Conservation (phyloP, 768 basidiomycete genomes). For the Leccinum barrowsii region DNA sequence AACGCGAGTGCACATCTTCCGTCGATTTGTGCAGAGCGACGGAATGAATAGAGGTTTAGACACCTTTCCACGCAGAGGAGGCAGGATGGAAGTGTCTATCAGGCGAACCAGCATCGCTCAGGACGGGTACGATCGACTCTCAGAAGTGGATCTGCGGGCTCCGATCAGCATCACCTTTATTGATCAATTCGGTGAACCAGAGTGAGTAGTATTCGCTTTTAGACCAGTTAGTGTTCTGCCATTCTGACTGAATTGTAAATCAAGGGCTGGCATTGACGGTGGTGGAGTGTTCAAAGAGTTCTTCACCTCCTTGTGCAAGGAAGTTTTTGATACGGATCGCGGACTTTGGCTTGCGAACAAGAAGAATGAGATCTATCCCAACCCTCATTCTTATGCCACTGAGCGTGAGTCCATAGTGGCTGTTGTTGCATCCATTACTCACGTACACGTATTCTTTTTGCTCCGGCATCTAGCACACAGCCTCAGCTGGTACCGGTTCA, state of each 20-base stretch:
- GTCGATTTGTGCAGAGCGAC: conserved; percentile 76
- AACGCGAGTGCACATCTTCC: conserved; percentile 85
- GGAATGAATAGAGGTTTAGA: conserved; percentile 22
- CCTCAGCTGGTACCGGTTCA: conserved; percentile 88
- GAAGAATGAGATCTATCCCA: conserved; percentile 94
- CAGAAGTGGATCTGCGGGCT: conserved; percentile 75
- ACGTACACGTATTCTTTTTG: not conserved
- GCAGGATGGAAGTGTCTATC: conserved; percentile 27
- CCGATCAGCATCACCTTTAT: conserved; percentile 88
- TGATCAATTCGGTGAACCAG: conserved; percentile 81
- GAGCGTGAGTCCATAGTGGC: conserved; percentile 54
- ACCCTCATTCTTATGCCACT: conserved; percentile 86
- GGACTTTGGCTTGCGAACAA: conserved; percentile 91
- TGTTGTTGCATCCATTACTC: not conserved
- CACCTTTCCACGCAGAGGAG: conserved; percentile 12
- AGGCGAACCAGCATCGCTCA: conserved; percentile 78
- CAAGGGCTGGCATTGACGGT: conserved; percentile 88
- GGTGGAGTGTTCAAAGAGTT: conserved; percentile 99
- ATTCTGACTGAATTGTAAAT: conserved; percentile 1
- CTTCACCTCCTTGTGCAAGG: conserved; percentile 86
- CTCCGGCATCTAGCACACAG: conserved; percentile 56
- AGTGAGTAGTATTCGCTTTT: conserved; percentile 48
- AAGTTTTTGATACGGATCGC: conserved; percentile 92
- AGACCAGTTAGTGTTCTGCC: not conserved
- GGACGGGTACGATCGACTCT: conserved; percentile 86